These are phyloP conservation scores for Dactylellina haptotyla DNA, from an alignment of 2,329 filamentous ascomycete genomes.

Conservation along the genomic window DNA sequence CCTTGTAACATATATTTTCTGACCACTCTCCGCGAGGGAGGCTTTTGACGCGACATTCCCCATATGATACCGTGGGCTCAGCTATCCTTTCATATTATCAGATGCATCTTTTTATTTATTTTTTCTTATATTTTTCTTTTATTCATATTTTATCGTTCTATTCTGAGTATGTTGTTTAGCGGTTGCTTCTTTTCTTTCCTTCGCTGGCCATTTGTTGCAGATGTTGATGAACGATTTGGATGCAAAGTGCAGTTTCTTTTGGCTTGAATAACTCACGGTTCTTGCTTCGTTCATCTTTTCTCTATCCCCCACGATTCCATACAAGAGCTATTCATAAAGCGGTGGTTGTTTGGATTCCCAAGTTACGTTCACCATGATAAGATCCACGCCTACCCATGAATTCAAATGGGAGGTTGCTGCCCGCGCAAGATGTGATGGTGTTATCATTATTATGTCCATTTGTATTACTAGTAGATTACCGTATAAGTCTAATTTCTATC, in stretches of 20 bases:
- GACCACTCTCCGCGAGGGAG: background rate
- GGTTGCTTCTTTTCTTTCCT: constrained; percentile 16
- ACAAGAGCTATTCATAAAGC: background rate
- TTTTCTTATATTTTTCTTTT: no score
- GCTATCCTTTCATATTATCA: constrained; percentile 16
- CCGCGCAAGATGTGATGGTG: constrained; percentile 21
- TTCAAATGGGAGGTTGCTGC: no score
- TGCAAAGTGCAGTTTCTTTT: background rate
- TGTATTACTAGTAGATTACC: constrained; percentile 42
- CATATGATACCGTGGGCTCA: constrained; percentile 35
- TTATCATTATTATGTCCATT: constrained; percentile 10
- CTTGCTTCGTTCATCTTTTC: background rate
- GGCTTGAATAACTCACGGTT: background rate
- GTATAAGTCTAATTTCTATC: background rate
- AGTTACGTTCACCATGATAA: background rate
- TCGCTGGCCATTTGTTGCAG: background rate
- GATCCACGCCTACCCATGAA: background rate
- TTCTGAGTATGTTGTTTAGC: constrained; percentile 50
- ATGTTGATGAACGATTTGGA: background rate
- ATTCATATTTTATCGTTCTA: no score
- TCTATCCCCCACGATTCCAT: background rate
- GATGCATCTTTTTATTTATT: constrained; percentile 11
- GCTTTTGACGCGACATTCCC: background rate
- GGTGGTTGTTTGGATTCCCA: background rate
- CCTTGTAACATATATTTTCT: constrained; percentile 44